Base-by-base conservation (phyloP, 768 basidiomycete species). In the Dacryopinax primogenitus region DNA sequence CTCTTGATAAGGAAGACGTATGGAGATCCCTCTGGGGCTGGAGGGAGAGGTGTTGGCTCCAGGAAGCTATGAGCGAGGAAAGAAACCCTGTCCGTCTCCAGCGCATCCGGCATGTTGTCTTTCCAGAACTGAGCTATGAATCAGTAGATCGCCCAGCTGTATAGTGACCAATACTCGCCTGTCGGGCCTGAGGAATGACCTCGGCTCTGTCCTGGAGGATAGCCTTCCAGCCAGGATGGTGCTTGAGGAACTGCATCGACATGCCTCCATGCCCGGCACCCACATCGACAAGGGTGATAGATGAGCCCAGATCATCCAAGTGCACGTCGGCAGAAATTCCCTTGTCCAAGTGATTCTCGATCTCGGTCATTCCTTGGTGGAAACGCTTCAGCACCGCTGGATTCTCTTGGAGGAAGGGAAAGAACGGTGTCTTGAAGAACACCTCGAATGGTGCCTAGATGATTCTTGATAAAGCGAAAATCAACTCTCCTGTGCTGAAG, bases 161-260 rank as follows among this genome's bases (percentile, higher is more conserved):
- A n/a, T n/a, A 37, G 41, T 6, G 41, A 44, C 18, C 23, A 4
- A 44, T 18, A n/a, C n/a, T 7, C 23, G 23, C 41, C 18, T 44
- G 41, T 18, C 41, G 41, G 23, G 41, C 41, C 41, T 6, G 18
- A 6, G 41, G 41, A 18, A 44, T 44, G 18, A 58, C 51, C 51
- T 58, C 51, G 3, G 3, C 26, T 32, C 51, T 26, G 21, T 58
- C 51, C 51, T 58, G 51, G 26, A 58, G 18, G 26, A 58, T 30
- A 3, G 51, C 51, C 30, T 58, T 58, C 51, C 51, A 58, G 3
- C 26, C 51, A 30, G 51, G 51, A 58, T 58, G 30, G 13, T 30
- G 51, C 51, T 58, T 58, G 51, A 58, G 51, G 26, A 58, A 58
- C 26, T 32, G 51, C 51, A 58, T 58, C 51, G 32, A 23, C 30